These are phyloP conservation scores for Tricholomella constricta DNA, from an alignment of 768 basidiomycete species.

Conservation along the genomic window DNA sequence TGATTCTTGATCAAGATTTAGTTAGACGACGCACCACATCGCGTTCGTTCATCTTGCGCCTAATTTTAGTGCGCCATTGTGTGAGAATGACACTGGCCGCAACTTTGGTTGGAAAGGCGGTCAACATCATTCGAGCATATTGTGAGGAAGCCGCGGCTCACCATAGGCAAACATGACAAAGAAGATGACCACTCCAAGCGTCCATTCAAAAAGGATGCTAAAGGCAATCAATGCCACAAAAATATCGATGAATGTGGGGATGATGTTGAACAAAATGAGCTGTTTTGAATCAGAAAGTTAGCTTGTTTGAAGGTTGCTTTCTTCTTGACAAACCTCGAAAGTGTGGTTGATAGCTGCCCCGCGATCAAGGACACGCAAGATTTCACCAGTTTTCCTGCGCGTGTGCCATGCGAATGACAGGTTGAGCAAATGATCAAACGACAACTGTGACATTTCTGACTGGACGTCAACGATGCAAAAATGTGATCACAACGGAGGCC, in stretches of 20 bases:
- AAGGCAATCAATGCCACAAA: conserved; percentile 71
- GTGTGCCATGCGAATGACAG: conserved; percentile 85
- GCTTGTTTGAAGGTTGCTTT: not conserved
- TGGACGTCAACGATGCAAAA: conserved; percentile 1
- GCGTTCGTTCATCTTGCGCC: conserved; percentile 79
- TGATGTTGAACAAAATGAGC: conserved; percentile 80
- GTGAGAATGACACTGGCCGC: conserved; percentile 59
- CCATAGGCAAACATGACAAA: conserved; percentile 75
- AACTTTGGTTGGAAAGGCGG: conserved; percentile 32
- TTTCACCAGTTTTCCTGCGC: conserved; percentile 82
- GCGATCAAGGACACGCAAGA: conserved; percentile 79
- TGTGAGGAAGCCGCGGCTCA: conserved; percentile 29
- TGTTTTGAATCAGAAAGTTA: conserved; percentile 28
- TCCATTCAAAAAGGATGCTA: conserved; percentile 62
- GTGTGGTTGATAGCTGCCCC: conserved; percentile 86
- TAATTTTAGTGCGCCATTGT: conserved; percentile 70
- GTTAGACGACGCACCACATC: conserved; percentile 61
- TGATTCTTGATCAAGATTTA: not conserved
- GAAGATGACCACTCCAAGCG: conserved; percentile 65
- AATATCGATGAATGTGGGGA: conserved; percentile 84
- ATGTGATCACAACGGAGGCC: not conserved
- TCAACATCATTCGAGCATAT: not conserved
- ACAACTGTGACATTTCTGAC: conserved; percentile 81
- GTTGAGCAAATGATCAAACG: conserved; percentile 85
- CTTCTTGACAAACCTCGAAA: conserved; percentile 52